Conservation (phyloP, 2,329 filamentous ascomycete genomes). For the Pseudodiploospora longispora region DNA sequence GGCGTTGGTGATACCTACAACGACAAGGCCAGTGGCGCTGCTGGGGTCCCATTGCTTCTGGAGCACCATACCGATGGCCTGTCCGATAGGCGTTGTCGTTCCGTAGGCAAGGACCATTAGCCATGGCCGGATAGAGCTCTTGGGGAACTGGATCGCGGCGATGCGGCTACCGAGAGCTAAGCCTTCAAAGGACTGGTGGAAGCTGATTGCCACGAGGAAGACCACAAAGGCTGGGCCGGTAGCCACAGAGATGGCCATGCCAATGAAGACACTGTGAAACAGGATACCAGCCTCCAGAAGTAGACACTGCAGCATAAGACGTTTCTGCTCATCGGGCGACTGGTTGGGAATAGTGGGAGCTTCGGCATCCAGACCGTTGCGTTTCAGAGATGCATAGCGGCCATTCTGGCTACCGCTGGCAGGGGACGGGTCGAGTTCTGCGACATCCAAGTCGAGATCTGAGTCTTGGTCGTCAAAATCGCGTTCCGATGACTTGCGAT, state of each 20-base stretch:
- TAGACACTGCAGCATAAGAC: slow-evolving; percentile 67
- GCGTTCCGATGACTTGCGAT: slow-evolving; percentile 21
- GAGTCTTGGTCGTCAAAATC: slow-evolving; percentile 39
- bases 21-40: slow-evolving; percentile 65
- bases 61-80: slow-evolving; percentile 71
- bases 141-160: slow-evolving; percentile 71
- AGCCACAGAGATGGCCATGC: slow-evolving; percentile 76
- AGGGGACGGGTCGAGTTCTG: slow-evolving; percentile 46
- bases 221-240: slow-evolving; percentile 73
- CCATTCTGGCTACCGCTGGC: slow-evolving; percentile 18
- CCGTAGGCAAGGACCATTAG: slow-evolving; percentile 74
- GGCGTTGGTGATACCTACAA: slow-evolving; percentile 83
- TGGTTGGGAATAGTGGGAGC: slow-evolving; percentile 18
- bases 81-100: slow-evolving; percentile 70
- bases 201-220: slow-evolving; percentile 71
- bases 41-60: slow-evolving; percentile 75
- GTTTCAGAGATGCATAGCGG: slow-evolving; percentile 21
- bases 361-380: slow-evolving; percentile 9
- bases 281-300: slow-evolving; percentile 76
- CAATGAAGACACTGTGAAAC: slow-evolving; percentile 80
- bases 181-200: slow-evolving; percentile 85
- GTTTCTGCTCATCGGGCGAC: slow-evolving; percentile 51
- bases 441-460: slow-evolving; percentile 51
- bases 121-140: slow-evolving; percentile 68
- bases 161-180: slow-evolving; percentile 80